Evolutionary conservation across 2,329 filamentous ascomycete species (phyloP).

Genomic region (Beauveria brongniartii): DNA sequence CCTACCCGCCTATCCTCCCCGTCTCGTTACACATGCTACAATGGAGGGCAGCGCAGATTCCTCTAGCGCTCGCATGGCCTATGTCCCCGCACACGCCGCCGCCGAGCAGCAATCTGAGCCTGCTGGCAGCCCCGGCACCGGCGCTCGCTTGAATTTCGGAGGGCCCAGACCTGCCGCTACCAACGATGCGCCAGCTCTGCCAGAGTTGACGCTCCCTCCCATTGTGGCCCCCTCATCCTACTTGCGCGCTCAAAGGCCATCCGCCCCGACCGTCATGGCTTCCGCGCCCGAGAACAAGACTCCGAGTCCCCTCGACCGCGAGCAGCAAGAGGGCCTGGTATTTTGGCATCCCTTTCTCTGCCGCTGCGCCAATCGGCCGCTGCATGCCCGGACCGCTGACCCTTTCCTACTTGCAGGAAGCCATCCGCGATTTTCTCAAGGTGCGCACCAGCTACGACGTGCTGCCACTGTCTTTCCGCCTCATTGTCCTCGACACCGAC

Average conservation of each 20-base stretch:
- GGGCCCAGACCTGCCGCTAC: slow-evolving; percentile 11
- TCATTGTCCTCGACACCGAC: slow-evolving; percentile 92
- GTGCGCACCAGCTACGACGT: slow-evolving; percentile 97
- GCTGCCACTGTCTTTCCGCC: slow-evolving; percentile 86
- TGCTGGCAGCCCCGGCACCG: slow-evolving; percentile 9
- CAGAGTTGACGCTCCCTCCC: slow-evolving; percentile 34
- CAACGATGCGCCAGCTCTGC: slow-evolving; percentile 10
- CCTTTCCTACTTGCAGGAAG: slow-evolving; percentile 48
- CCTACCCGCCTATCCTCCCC: background rate
- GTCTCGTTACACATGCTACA: background rate
- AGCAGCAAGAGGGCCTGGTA: slow-evolving; percentile 73
- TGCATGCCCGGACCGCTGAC: slow-evolving; percentile 7
- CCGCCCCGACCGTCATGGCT: slow-evolving; percentile 28
- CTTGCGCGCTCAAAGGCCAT: slow-evolving; percentile 33
- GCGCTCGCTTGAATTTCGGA: slow-evolving; percentile 13
- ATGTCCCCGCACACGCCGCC: slow-evolving; percentile 5
- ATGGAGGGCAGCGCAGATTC: slow-evolving; percentile 8
- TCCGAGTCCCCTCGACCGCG: slow-evolving; percentile 59
- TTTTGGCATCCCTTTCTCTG: slow-evolving; percentile 24
- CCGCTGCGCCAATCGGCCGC: background rate
- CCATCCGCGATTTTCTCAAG: slow-evolving; percentile 91
- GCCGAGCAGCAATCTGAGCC: background rate
- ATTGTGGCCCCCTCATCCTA: slow-evolving; percentile 55
- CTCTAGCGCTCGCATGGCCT: slow-evolving; percentile 10
- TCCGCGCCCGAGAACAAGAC: slow-evolving; percentile 27